phyloP scores from a whole-genome alignment of 257 asterid genomes.

The Cynanchum wilfordii region DNA sequence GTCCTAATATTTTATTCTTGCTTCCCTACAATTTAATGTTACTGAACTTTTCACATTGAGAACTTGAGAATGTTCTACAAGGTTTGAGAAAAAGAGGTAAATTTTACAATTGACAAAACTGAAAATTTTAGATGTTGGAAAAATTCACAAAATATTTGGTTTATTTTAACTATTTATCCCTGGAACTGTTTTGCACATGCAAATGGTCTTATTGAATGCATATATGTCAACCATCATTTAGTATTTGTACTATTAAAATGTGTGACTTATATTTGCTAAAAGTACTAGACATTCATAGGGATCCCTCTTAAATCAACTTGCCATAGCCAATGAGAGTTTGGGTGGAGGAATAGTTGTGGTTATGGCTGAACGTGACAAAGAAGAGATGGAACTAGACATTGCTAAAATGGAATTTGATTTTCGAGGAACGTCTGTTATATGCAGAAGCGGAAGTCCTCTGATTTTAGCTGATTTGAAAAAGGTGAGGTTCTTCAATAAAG shows the following conservation, averaged over 20 bases:
- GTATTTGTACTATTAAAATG: neutral
- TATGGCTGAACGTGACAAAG: slow-evolving; percentile 95
- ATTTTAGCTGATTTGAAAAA: slow-evolving; percentile 83
- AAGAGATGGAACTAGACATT: slow-evolving; percentile 94
- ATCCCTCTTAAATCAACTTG: slow-evolving; percentile 77
- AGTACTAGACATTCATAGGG: slow-evolving; percentile 40
- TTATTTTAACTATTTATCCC: neutral
- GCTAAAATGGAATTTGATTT: slow-evolving; percentile 87
- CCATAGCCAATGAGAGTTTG: slow-evolving; percentile 89
- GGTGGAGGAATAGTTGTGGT: slow-evolving; percentile 87
- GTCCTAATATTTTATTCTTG: neutral
- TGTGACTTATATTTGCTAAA: neutral
- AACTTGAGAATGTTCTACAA: neutral
- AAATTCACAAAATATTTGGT: neutral
- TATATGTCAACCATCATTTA: neutral
- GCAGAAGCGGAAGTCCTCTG: slow-evolving; percentile 90
- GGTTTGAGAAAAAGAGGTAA: neutral
- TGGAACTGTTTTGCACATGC: neutral
- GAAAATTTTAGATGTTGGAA: neutral
- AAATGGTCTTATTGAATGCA: neutral
- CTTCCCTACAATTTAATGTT: neutral
- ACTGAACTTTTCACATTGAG: neutral
- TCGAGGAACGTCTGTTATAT: slow-evolving; percentile 85
- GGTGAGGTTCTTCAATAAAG: slow-evolving; percentile 24
- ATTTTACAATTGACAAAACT: neutral